Percentiles rank a stretch among this genome's conserved stretches.
These are phyloP conservation scores for Senna tora DNA, from an alignment of 306 rosid species.

Conservation along the genomic window DNA sequence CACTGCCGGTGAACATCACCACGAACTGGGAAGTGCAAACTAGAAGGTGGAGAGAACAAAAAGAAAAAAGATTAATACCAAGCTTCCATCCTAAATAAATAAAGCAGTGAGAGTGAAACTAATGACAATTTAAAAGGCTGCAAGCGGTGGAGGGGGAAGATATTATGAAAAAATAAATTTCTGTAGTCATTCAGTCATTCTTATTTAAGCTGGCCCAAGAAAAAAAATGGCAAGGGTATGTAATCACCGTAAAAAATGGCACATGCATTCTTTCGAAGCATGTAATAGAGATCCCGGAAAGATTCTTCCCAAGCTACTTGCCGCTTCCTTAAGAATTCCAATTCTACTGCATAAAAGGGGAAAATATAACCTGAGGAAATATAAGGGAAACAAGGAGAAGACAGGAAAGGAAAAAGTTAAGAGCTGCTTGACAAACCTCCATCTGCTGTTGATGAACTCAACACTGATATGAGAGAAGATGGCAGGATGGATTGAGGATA, in stretches of 20 bases:
- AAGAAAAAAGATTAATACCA: not conserved
- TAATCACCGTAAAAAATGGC: conserved; percentile 85
- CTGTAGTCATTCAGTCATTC: conserved; percentile 11
- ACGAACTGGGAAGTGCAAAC: conserved; percentile 88
- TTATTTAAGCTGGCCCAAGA: not conserved
- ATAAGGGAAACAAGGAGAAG: conserved; percentile 22
- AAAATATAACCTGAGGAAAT: conserved; percentile 19
- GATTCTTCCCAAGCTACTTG: conserved; percentile 87
- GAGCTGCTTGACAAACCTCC: conserved; percentile 56
- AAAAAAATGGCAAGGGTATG: not conserved
- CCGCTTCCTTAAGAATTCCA: conserved; percentile 75
- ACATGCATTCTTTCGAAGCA: conserved; percentile 77
- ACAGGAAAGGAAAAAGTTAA: conserved; percentile 2
- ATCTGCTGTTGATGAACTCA: conserved; percentile 69
- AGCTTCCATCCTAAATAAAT: conserved; percentile 14
- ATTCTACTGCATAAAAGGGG: conserved; percentile 55
- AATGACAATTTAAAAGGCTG: conserved; percentile 18
- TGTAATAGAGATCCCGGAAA: conserved; percentile 84
- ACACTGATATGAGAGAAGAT: conserved; percentile 65
- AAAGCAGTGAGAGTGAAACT: conserved; percentile 12
- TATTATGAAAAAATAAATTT: not conserved
- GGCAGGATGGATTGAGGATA: conserved; percentile 90
- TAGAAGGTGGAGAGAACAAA: conserved; percentile 30
- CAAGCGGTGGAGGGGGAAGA: too few species aligned
- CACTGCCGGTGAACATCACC: conserved; percentile 80